Base-by-base conservation (phyloP, 2,329 filamentous ascomycete species). In the Huntiella abstrusa region DNA sequence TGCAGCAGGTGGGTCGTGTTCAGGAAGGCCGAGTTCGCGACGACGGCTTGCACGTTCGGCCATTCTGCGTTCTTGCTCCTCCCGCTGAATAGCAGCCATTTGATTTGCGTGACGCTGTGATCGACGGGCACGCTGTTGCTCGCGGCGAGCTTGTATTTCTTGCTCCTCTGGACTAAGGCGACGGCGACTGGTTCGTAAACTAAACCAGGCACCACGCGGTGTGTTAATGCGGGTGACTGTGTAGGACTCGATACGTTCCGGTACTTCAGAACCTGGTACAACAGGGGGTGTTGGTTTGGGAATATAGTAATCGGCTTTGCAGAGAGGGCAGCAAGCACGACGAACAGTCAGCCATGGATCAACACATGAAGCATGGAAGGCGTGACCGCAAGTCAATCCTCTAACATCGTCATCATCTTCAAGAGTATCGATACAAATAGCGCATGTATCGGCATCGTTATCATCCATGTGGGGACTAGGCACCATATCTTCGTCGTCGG, bases 381-480 rank as follows among this genome's bases (percentile, higher is more conserved):
- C 87, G 61, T 98, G 91, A n/a, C 91, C 91, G 57, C 91, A 98
- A 3, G 84, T 86, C 51, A 98, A 66, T 2, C 91, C 91, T 54
- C 91, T 83, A 43, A 98, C 79, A 58, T 98, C 88, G 55, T 96
- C 91, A 52, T 95, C 84, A 52, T 96, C 85, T 60, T 98, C 91
- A 13, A 98, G 73, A 0, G 75, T 80, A 58, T 98, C 91, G 53
- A 98, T 80, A 61, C 91, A 98, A 55, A 98, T 96, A 43, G 91
- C 91, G 62, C 91, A 98, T 2, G 85, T 82, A 58, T 98, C 91
- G 38, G 88, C 91, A 1, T 85, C 83, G 45, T 80, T 80, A 19
- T 77, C 76, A 49, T 93, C 65, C 57, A 87, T 69, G 55, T 95
- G 86, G 0, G 84, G 80, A 1, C 84, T 81, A 5, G 92, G 80